Evolutionary conservation across 805 yeast species (phyloP).

Genomic region (Kodamaea laetipori): DNA sequence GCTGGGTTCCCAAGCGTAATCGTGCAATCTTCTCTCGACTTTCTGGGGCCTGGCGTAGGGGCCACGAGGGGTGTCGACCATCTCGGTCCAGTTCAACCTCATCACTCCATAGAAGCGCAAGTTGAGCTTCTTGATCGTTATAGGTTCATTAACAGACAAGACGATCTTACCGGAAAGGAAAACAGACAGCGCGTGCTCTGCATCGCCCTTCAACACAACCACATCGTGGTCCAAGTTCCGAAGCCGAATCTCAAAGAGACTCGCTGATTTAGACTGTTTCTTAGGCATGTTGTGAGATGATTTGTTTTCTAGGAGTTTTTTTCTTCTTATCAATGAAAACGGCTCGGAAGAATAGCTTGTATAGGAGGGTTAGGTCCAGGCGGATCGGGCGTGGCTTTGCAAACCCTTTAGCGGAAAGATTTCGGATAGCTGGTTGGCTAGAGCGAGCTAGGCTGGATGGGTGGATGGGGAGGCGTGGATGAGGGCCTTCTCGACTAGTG

Average conservation of each 20-base stretch:
- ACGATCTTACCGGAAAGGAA: conserved; percentile 77
- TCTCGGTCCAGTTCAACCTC: conserved; percentile 65
- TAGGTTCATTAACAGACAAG: conserved; percentile 72
- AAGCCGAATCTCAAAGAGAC: conserved; percentile 54
- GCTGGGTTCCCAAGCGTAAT: conserved; percentile 74
- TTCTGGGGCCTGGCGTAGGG: conserved; percentile 48
- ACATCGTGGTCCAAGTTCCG: conserved; percentile 76
- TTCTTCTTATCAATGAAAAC: no score
- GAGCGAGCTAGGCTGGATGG: no score
- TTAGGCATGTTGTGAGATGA: conserved; percentile 18
- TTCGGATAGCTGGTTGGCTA: no score
- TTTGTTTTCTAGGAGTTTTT: no score
- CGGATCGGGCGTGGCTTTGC: no score
- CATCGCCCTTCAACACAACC: conserved; percentile 75
- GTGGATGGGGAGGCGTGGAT: no score
- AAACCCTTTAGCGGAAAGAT: no score
- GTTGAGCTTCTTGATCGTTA: conserved; percentile 62
- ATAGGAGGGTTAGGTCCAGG: no score
- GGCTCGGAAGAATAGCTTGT: no score
- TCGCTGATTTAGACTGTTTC: conserved; percentile 29
- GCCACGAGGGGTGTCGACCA: conserved; percentile 48
- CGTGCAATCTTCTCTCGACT: conserved; percentile 66
- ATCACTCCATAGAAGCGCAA: conserved; percentile 69
- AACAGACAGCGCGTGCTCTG: conserved; percentile 75
- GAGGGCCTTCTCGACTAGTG: no score